Evolutionary conservation across 352 stramenopile genomes (phyloP).

Genomic region (Phytophthora agathidicida): DNA sequence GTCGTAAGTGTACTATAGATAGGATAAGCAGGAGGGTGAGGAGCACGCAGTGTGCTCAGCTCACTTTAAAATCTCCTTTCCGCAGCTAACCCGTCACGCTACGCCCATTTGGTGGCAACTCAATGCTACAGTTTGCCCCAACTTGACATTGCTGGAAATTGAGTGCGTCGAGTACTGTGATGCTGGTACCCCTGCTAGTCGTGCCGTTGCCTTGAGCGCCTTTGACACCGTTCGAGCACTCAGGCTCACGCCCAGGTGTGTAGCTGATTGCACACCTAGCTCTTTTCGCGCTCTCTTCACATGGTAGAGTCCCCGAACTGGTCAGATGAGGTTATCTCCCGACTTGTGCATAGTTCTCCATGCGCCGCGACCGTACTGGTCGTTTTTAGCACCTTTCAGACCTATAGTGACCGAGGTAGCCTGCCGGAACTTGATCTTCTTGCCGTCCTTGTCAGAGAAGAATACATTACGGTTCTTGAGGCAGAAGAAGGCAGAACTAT

Average conservation of each 20-base stretch:
- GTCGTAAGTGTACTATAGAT: no score
- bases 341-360: slow-evolving; percentile 29
- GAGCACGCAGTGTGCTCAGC: no score
- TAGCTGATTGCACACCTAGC: not conserved
- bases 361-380: slow-evolving; percentile 26
- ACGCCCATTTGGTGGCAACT: no score
- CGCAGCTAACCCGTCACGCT: no score
- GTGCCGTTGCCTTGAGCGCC: not conserved
- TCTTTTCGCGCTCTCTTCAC: not conserved
- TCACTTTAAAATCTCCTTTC: no score
- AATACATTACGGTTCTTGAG: slow-evolving; percentile 14
- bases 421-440: not conserved
- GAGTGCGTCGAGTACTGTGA: slow-evolving; percentile 3
- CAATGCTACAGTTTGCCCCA: no score
- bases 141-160: no score
- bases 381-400: slow-evolving; percentile 20
- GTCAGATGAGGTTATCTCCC: slow-evolving; percentile 10
- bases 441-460: slow-evolving; percentile 7
- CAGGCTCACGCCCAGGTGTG: not conserved
- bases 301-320: slow-evolving; percentile 4
- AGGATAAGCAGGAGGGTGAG: no score
- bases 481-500: no score
- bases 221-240: not conserved
- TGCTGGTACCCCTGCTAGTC: not conserved
- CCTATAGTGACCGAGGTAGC: slow-evolving; percentile 25